Evolutionary conservation across 2,329 filamentous ascomycete species (phyloP), one percentile per base, ranked within the genome.

Genomic region (Colletotrichum zoysiae): DNA sequence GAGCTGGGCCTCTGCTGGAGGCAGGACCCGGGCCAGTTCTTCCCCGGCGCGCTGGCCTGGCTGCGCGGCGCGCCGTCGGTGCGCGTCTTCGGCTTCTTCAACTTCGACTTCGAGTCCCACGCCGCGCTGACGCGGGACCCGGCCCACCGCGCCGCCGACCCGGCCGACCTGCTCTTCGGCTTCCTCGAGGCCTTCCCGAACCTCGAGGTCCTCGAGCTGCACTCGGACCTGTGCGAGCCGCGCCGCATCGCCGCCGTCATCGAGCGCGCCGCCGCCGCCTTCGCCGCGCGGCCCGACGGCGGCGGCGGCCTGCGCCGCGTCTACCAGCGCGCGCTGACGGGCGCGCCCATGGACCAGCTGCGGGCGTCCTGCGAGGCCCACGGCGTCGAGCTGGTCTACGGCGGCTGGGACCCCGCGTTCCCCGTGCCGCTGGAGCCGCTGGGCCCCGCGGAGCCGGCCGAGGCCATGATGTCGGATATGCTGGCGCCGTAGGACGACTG

Each of bases 51-150:
- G 1, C 79, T 81, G 67, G 73, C 71, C 8, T 84, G 82, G 82
- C 75, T 84, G 2, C 75, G 77, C 18, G 82, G 82, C 46, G 75
- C 78, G 1, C 53, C 75, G 26, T 79, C 77, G 2, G 80, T 84
- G 38, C 78, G 73, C 50, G 78, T 76, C 44, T 76, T 84, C 2
- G 80, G 80, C 5, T 57, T 84, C 38, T 81, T 77, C 51, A 70
- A 79, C 40, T 83, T 84, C 59, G 74, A 76, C 42, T 83, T 84
- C 72, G 75, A 74, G 57, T 61, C 71, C 61, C 70, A 70, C 67
- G 66, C 67, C 62, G 67, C 67, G 18, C 70, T 72, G 48, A 64
- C 64, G 48, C 56, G 70, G 6, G 67, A 70, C 46, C 61, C 70
- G 30, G 67, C 67, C 7, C 67, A 66, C 50, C 68, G 53, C 50